phyloP scores from a whole-genome alignment of 2,329 filamentous ascomycete genomes.

The Arthrobotrys sinensis region DNA sequence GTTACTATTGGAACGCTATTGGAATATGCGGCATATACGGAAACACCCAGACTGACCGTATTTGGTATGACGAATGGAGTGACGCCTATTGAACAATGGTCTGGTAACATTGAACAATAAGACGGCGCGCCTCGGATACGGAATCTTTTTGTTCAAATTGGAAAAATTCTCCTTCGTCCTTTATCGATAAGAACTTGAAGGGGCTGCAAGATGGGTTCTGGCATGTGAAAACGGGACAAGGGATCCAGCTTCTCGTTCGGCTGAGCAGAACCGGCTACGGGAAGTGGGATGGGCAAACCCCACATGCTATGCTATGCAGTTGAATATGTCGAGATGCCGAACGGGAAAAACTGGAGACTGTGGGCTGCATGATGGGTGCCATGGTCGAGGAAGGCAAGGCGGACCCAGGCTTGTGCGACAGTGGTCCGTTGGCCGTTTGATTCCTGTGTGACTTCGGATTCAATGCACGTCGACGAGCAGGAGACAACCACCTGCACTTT shows the following conservation, averaged over 20 bases:
- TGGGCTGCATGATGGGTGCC: slow-evolving; percentile 20
- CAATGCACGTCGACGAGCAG: background rate
- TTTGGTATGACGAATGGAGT: slow-evolving; percentile 4
- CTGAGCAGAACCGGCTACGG: slow-evolving; percentile 31
- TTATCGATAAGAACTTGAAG: slow-evolving; percentile 51
- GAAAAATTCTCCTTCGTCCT: slow-evolving; percentile 1
- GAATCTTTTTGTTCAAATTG: slow-evolving; percentile 17
- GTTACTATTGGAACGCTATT: background rate
- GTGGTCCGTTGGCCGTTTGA: slow-evolving; percentile 6
- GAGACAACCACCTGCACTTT: background rate
- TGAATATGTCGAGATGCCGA: slow-evolving; percentile 32
- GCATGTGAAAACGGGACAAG: slow-evolving; percentile 49
- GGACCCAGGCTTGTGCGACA: slow-evolving; percentile 8
- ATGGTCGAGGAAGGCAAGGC: slow-evolving; percentile 15
- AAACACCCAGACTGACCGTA: slow-evolving; percentile 1
- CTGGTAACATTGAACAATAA: slow-evolving; percentile 9
- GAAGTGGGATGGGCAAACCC: slow-evolving; percentile 32
- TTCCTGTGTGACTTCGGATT: slow-evolving; percentile 9
- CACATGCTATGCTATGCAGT: slow-evolving; percentile 33
- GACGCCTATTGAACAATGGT: slow-evolving; percentile 14
- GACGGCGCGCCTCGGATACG: slow-evolving; percentile 27
- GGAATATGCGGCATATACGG: slow-evolving; percentile 21
- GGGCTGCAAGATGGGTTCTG: slow-evolving; percentile 25
- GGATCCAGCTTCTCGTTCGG: slow-evolving; percentile 19
- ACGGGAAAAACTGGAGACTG: slow-evolving; percentile 35